phyloP scores from a whole-genome alignment of 768 basidiomycete genomes.

The Trametes cubensis region DNA sequence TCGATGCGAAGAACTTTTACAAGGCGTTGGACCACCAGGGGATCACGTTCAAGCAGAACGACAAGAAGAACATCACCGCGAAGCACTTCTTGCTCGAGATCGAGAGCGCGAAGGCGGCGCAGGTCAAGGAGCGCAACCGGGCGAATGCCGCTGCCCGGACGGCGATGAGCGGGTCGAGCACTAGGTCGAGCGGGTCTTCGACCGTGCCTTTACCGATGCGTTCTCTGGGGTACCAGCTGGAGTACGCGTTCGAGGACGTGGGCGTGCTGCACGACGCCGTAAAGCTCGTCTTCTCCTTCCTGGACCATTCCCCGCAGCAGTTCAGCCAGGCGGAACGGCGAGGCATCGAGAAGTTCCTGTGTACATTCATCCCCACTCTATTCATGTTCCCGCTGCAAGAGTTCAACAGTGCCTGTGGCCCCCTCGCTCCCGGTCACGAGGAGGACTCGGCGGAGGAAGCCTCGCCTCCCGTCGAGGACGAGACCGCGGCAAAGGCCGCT shows the following conservation, averaged over 20 bases:
- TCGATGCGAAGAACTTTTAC: slow-evolving; percentile 97
- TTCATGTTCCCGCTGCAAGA: slow-evolving; percentile 71
- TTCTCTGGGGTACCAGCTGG: slow-evolving; percentile 72
- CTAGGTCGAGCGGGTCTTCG: slow-evolving; percentile 11
- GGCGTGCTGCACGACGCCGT: slow-evolving; percentile 85
- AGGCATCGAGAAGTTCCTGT: slow-evolving; percentile 81
- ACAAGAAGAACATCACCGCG: slow-evolving; percentile 89
- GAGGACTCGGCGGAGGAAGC: slow-evolving; percentile 34
- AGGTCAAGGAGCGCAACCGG: slow-evolving; percentile 43
- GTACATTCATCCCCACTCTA: slow-evolving; percentile 80
- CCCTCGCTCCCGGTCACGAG: slow-evolving; percentile 51
- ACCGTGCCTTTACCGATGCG: slow-evolving; percentile 11
- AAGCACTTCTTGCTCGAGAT: slow-evolving; percentile 84
- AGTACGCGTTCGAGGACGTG: slow-evolving; percentile 76
- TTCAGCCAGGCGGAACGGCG: slow-evolving; percentile 80
- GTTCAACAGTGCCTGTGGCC: slow-evolving; percentile 64
- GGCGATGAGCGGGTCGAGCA: slow-evolving; percentile 3
- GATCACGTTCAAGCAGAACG: slow-evolving; percentile 90
- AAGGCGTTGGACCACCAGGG: slow-evolving; percentile 97
- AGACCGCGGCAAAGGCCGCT: slow-evolving; percentile 29
- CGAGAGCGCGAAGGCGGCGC: slow-evolving; percentile 65
- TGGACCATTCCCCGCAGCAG: slow-evolving; percentile 81
- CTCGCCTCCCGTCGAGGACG: slow-evolving; percentile 24
- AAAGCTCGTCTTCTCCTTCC: slow-evolving; percentile 87
- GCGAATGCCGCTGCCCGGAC: slow-evolving; percentile 9